Base-by-base conservation (phyloP, 2,329 filamentous ascomycete genomes). In the Emergomyces africanus region DNA sequence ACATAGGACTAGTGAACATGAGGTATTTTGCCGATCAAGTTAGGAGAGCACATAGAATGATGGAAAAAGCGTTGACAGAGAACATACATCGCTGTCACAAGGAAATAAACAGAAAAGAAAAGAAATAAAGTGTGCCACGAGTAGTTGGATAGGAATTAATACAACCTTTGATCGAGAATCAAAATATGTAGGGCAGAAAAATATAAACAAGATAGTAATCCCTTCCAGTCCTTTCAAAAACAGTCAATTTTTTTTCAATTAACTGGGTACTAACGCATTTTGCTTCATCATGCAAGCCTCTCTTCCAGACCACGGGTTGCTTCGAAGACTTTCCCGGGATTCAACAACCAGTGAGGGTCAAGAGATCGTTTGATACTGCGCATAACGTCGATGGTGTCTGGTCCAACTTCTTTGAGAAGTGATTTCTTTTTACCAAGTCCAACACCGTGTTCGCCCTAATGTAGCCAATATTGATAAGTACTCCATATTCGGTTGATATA, bases 301-400 rank as follows among this genome's bases (percentile, higher is more conserved):
- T 15, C 25, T 25, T 57, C 55, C 44, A 57, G 6, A 9, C n/a
- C 25, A 9, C 41, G 61, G 39, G 46, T 65, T 58, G 83, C 76
- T 64, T 95, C 88, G 73, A 95, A 90, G 63, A 96, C 92, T 77
- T 95, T 95, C 1, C 90, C 90, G 0, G 90, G 90, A 65, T 96
- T 96, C 82, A 96, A 83, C 59, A 96, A 83, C 88, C 90, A 95
- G 55, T 85, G 74, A 0, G 90, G 90, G 75, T 96, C 90, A 53
- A 96, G 76, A 10, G 89, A 83, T n/a, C 77, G 72, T 74, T 96
- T 96, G 71, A 96, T 84, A 62, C 82, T 84, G 68, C 83, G 86
- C 90, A 96, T 96, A 25, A 95, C 86, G 20, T 81, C 85, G 61
- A 96, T 79, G 0, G 90, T 95, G 60, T 89, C 88, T 2, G 82